phyloP scores from a whole-genome alignment of 116 monocot genomes.

The Cymodocea nodosa region DNA sequence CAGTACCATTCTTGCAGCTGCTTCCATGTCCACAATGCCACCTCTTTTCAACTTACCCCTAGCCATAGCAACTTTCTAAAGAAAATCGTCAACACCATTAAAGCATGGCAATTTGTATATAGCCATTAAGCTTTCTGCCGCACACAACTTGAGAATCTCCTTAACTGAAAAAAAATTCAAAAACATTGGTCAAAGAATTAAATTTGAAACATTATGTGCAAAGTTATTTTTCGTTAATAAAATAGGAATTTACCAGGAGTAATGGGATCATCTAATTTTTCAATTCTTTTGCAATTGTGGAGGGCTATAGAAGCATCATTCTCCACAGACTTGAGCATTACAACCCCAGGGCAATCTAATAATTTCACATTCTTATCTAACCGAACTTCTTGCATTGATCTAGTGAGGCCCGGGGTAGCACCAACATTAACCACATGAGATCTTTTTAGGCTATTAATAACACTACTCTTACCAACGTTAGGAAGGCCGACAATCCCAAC shows the following conservation, averaged over 20 bases:
- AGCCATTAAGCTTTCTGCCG: slow-evolving; percentile 64
- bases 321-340: slow-evolving; percentile 67
- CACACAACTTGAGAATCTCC: slow-evolving; percentile 80
- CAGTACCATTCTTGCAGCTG: slow-evolving; percentile 88
- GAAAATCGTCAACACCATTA: slow-evolving; percentile 71
- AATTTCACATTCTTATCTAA: slow-evolving; percentile 90
- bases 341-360: slow-evolving; percentile 94
- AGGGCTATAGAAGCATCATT: slow-evolving; percentile 64
- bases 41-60: slow-evolving; percentile 93
- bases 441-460: slow-evolving; percentile 97
- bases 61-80: slow-evolving; percentile 67
- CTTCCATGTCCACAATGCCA: slow-evolving; percentile 68
- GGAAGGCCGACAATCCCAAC: slow-evolving; percentile 95
- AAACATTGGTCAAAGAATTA: too few species aligned
- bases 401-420: slow-evolving; percentile 85
- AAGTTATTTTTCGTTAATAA: neutral
- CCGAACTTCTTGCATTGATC: slow-evolving; percentile 94
- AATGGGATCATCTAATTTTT: slow-evolving; percentile 78
- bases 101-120: slow-evolving; percentile 74
- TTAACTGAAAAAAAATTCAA: slow-evolving; percentile 37
- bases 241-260: slow-evolving; percentile 48
- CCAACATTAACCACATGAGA: slow-evolving; percentile 93
- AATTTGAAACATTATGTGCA: too few species aligned
- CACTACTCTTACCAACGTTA: slow-evolving; percentile 96
- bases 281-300: slow-evolving; percentile 89